phyloP scores from a whole-genome alignment of 768 basidiomycete genomes.

The Tulasnella sp. region DNA sequence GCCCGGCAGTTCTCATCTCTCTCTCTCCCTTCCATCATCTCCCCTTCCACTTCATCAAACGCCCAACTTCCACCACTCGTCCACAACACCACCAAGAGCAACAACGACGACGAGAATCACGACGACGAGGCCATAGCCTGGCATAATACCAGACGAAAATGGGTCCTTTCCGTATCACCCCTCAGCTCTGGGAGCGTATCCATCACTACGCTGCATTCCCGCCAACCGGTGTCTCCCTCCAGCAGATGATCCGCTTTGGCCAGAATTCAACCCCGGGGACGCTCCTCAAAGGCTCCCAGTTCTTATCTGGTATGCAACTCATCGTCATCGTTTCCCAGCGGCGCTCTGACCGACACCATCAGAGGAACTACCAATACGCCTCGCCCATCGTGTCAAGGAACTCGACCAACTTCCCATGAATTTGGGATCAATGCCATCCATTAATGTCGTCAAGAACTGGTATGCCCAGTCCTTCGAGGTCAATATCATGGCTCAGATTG shows the following conservation, averaged over 20 bases:
- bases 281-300: slow-evolving; percentile 85
- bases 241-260: slow-evolving; percentile 97
- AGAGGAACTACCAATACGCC: slow-evolving; percentile 93
- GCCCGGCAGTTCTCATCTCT: slow-evolving; percentile 5
- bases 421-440: slow-evolving; percentile 84
- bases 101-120: not conserved
- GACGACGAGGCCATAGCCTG: not conserved
- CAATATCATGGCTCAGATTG: slow-evolving; percentile 35
- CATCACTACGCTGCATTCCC: slow-evolving; percentile 89
- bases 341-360: slow-evolving; percentile 25
- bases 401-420: slow-evolving; percentile 91
- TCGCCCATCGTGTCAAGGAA: slow-evolving; percentile 95
- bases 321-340: slow-evolving; percentile 32
- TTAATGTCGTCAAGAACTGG: slow-evolving; percentile 95
- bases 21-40: not conserved
- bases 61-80: not conserved
- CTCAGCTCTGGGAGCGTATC: slow-evolving; percentile 82
- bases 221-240: slow-evolving; percentile 90
- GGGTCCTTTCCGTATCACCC: slow-evolving; percentile 61
- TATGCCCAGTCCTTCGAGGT: slow-evolving; percentile 99
- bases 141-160: not conserved
- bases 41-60: not conserved
- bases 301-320: slow-evolving; percentile 60
- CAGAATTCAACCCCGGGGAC: slow-evolving; percentile 96
- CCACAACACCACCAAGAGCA: not conserved